Evolutionary conservation across 179 eudicot genomes (phyloP).

Genomic region (Pouteria campechiana): DNA sequence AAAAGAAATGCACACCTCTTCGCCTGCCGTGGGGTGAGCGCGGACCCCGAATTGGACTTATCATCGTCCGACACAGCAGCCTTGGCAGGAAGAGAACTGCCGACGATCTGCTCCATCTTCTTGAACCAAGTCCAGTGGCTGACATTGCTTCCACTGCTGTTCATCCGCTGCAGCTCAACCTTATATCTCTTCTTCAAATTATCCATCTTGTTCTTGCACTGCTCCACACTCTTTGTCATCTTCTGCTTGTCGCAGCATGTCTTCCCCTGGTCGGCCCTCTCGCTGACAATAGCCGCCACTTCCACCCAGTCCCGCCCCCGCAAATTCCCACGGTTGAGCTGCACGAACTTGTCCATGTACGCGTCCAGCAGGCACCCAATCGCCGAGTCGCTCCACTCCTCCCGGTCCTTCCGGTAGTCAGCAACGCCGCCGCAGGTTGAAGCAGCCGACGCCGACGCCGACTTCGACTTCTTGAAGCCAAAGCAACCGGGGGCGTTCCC

Average conservation of each 20-base stretch:
- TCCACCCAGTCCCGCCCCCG: slow-evolving; percentile 98
- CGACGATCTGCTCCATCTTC: slow-evolving; percentile 87
- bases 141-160: slow-evolving; percentile 23
- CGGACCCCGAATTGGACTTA: slow-evolving; percentile 25
- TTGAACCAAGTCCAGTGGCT: slow-evolving; percentile 96
- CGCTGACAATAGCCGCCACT: slow-evolving; percentile 63
- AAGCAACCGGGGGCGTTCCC: slow-evolving; percentile 42
- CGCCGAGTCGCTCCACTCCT: slow-evolving; percentile 91
- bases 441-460: slow-evolving; percentile 1
- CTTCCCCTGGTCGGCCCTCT: too few species aligned
- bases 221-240: slow-evolving; percentile 83
- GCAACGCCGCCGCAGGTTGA: slow-evolving; percentile 10
- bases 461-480: slow-evolving; percentile 29
- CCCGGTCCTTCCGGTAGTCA: slow-evolving; percentile 80
- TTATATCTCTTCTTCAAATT: slow-evolving; percentile 95
- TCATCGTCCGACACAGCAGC: slow-evolving; percentile 53
- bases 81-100: slow-evolving; percentile 33
- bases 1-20: slow-evolving; percentile 42
- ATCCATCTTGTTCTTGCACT: slow-evolving; percentile 96
- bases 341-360: slow-evolving; percentile 64
- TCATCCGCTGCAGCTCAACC: slow-evolving; percentile 83
- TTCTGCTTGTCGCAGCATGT: slow-evolving; percentile 80
- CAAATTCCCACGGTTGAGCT: slow-evolving; percentile 72
- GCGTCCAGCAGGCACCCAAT: slow-evolving; percentile 71
- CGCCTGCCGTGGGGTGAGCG: slow-evolving; percentile 30